phyloP scores from a whole-genome alignment of 2,329 filamentous ascomycete species.

The Colletotrichum tofieldiae region DNA sequence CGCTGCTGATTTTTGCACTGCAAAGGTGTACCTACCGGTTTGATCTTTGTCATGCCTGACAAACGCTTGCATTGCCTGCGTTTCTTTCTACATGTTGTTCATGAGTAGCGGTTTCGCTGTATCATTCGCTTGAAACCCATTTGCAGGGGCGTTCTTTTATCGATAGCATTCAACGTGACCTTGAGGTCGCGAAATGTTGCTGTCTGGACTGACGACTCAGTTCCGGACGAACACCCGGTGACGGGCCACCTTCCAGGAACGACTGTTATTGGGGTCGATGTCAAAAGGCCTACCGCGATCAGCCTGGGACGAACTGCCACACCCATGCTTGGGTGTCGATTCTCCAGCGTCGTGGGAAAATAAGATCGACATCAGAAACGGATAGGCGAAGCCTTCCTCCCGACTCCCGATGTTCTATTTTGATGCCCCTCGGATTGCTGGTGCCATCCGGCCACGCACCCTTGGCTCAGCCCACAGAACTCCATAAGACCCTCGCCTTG shows the following conservation, averaged over 20 bases:
- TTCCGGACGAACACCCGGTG: conserved; percentile 19
- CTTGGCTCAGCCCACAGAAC: background rate
- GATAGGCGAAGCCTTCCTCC: conserved; percentile 19
- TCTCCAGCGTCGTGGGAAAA: conserved; percentile 13
- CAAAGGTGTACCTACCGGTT: background rate
- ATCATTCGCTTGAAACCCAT: background rate
- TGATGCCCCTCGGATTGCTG: conserved; percentile 12
- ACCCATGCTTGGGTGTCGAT: conserved; percentile 6
- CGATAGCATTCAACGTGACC: too few species aligned
- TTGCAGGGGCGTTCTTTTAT: background rate
- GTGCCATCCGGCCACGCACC: background rate
- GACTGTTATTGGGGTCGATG: conserved; percentile 5
- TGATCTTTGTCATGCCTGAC: background rate
- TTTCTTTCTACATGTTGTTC: background rate
- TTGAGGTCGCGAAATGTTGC: background rate
- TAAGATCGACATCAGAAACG: conserved; percentile 25
- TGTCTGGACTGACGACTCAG: background rate
- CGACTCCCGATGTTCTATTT: conserved; percentile 5
- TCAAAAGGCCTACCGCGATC: conserved; percentile 17
- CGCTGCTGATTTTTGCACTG: background rate
- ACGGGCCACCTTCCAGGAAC: background rate
- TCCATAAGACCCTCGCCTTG: background rate
- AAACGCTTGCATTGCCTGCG: background rate
- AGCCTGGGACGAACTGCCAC: conserved; percentile 32
- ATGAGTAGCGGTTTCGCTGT: background rate